phyloP scores from a whole-genome alignment of 2,329 filamentous ascomycete genomes.

The Botrytis medusae region DNA sequence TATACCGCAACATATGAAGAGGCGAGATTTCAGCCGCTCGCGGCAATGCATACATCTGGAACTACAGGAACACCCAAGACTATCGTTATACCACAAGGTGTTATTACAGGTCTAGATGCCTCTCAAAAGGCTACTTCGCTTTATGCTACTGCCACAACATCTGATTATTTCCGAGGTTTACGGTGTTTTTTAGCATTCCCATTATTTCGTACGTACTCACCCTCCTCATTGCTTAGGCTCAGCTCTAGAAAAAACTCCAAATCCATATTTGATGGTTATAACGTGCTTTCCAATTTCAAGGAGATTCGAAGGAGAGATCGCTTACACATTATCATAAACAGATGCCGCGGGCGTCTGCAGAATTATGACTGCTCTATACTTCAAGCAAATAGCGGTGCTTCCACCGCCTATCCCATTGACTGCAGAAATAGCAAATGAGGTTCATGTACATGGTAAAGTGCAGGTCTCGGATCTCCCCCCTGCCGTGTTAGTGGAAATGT shows the following conservation, averaged over 20 bases:
- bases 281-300: background rate
- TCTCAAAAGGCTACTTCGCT: background rate
- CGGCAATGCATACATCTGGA: slow-evolving; percentile 25
- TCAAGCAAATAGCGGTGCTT: background rate
- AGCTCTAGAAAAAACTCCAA: background rate
- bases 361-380: slow-evolving; percentile 1
- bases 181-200: slow-evolving; percentile 16
- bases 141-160: background rate
- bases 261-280: background rate
- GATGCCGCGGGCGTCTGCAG: slow-evolving; percentile 13
- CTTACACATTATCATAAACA: background rate
- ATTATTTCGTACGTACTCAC: background rate
- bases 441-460: slow-evolving; percentile 9
- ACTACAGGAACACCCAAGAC: slow-evolving; percentile 25
- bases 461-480: background rate
- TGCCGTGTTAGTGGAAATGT: slow-evolving; percentile 8
- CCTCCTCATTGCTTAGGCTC: background rate
- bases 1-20: slow-evolving; percentile 33
- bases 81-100: slow-evolving; percentile 18
- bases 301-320: background rate
- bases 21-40: slow-evolving; percentile 13
- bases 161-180: background rate
- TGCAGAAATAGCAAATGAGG: background rate
- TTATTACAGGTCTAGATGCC: slow-evolving; percentile 19
- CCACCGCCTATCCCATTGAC: slow-evolving; percentile 8